Conservation (phyloP, 805 yeast genomes). For the Yamadazyma tumulicola region DNA sequence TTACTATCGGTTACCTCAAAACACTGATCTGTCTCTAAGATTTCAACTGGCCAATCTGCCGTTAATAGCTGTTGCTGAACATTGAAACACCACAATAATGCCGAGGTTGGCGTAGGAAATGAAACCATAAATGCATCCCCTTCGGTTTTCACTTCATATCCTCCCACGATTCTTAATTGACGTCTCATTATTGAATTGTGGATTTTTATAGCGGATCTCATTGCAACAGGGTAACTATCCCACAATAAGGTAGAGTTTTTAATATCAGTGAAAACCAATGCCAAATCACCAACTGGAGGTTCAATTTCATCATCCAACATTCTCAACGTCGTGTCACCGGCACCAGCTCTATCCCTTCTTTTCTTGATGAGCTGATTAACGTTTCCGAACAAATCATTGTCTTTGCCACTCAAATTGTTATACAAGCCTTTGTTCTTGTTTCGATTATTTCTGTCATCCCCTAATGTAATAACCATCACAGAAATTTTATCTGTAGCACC, state of each 20-base stretch:
- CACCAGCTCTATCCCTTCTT: conserved; percentile 35
- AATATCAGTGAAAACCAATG: conserved; percentile 96
- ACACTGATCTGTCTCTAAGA: conserved; percentile 80
- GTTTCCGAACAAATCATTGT: conserved; percentile 30
- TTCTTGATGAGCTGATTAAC: conserved; percentile 26
- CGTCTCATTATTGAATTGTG: conserved; percentile 95
- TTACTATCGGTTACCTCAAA: conserved; percentile 68
- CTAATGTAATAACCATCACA: conserved; percentile 73
- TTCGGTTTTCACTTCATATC: conserved; percentile 97
- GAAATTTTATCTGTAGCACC: conserved; percentile 79
- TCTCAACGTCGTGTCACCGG: conserved; percentile 74
- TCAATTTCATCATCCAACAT: conserved; percentile 85
- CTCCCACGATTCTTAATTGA: conserved; percentile 87
- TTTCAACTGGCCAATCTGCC: conserved; percentile 96
- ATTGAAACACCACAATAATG: conserved; percentile 89
- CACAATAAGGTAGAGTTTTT: conserved; percentile 89
- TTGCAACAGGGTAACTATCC: conserved; percentile 90
- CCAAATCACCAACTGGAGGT: conserved; percentile 92
- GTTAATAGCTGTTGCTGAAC: conserved; percentile 78
- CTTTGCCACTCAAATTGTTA: conserved; percentile 39
- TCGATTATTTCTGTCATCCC: conserved; percentile 42
- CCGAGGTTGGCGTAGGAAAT: conserved; percentile 87
- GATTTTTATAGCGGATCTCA: conserved; percentile 94
- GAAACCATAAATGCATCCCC: conserved; percentile 99
- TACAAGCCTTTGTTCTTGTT: conserved; percentile 27